Evolutionary conservation across 2,329 filamentous ascomycete genomes (phyloP).

Genomic region (Tolypocladium paradoxum): DNA sequence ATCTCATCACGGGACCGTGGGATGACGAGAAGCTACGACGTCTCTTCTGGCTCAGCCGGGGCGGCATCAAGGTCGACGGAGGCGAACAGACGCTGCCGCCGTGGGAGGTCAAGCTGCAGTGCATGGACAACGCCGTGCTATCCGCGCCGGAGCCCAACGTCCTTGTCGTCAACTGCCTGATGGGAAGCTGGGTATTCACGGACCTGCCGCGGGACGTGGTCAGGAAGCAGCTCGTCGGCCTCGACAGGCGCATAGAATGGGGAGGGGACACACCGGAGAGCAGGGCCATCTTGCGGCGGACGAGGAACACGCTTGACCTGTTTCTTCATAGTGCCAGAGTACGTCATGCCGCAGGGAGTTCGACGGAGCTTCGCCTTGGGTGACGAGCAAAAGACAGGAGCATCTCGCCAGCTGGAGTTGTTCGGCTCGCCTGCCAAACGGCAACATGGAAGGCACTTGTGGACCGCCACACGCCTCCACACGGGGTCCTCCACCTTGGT

Average conservation of each 20-base stretch:
- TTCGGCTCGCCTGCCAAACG: background rate
- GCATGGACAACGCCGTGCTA: conserved; percentile 24
- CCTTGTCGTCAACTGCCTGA: conserved; percentile 20
- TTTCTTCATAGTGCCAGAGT: conserved; percentile 4
- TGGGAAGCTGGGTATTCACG: conserved; percentile 15
- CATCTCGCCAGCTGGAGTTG: background rate
- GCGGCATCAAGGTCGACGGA: conserved; percentile 21
- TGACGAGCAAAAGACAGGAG: background rate
- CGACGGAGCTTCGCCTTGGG: background rate
- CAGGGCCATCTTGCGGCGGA: conserved; percentile 14
- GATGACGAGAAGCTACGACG: conserved; percentile 25
- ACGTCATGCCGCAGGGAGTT: background rate
- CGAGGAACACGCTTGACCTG: background rate
- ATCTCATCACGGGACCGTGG: conserved; percentile 31
- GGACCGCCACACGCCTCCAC: conserved; percentile 5
- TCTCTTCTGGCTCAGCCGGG: conserved; percentile 34
- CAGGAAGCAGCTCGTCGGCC: conserved; percentile 11
- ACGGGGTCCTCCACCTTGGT: conserved; percentile 5
- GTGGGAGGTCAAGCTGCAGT: conserved; percentile 31
- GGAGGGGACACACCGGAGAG: conserved; percentile 14
- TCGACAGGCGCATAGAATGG: conserved; percentile 19
- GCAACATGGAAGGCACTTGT: background rate
- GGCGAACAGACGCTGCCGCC: conserved; percentile 14
- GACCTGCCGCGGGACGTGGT: conserved; percentile 19
- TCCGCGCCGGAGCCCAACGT: conserved; percentile 15